phyloP scores from a whole-genome alignment of 2,329 filamentous ascomycete species.

The Xylaria sp. region DNA sequence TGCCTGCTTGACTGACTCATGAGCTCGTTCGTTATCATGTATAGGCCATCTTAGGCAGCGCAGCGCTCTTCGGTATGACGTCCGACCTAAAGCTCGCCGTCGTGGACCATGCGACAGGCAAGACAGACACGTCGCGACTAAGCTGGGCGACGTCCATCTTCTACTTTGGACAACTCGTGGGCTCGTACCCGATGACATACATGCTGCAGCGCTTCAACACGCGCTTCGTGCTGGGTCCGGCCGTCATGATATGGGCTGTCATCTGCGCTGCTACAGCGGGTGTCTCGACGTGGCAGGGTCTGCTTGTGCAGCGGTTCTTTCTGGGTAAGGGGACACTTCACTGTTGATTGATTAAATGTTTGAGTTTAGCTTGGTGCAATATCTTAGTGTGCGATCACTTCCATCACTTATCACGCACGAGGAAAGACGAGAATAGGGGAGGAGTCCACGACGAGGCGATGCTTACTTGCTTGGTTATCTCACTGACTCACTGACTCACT shows the following conservation, averaged over 20 bases:
- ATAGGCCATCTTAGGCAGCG: slow-evolving; percentile 77
- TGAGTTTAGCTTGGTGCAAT: too few relatives aligned
- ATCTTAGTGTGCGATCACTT: background rate
- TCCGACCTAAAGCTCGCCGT: slow-evolving; percentile 71
- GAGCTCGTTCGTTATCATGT: background rate
- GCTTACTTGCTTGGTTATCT: background rate
- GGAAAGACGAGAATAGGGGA: background rate
- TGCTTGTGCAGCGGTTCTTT: slow-evolving; percentile 75
- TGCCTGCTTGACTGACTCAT: background rate
- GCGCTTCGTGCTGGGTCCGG: slow-evolving; percentile 70
- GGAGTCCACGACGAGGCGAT: background rate
- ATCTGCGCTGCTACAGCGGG: slow-evolving; percentile 76
- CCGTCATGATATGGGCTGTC: slow-evolving; percentile 73
- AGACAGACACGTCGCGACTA: slow-evolving; percentile 73
- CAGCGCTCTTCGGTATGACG: slow-evolving; percentile 81
- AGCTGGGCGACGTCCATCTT: slow-evolving; percentile 83
- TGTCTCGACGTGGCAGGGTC: slow-evolving; percentile 70
- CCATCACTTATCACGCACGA: background rate
- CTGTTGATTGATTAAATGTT: too few relatives aligned
- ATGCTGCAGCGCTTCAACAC: slow-evolving; percentile 74
- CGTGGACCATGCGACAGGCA: slow-evolving; percentile 59
- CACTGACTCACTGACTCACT: background rate
- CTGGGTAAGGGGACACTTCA: slow-evolving; percentile 50
- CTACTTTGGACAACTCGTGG: slow-evolving; percentile 82
- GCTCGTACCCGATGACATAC: slow-evolving; percentile 79